A percentile compares a stretch with the other conserved stretches of the same genome.
Evolutionary conservation across 2,329 filamentous ascomycete genomes (phyloP).

Genomic region (Tolypocladium ophioglossoides): DNA sequence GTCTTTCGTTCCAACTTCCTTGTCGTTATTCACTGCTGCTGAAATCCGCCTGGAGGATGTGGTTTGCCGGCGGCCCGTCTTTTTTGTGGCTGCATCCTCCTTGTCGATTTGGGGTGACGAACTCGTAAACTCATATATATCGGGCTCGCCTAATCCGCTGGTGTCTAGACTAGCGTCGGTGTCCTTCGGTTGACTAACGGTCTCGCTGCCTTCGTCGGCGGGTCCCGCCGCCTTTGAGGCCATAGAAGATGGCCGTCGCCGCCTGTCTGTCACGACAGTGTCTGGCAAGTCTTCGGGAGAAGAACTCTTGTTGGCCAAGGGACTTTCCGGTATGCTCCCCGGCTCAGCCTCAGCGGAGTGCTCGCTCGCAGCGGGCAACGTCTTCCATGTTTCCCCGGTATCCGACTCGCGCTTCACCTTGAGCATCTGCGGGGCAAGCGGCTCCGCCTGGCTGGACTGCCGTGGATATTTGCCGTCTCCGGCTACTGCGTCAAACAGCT

Average conservation of each 20-base stretch:
- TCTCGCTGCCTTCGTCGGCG: conserved; percentile 3
- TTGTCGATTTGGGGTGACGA: conserved; percentile 31
- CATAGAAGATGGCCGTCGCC: conserved; percentile 27
- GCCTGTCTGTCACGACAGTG: conserved; percentile 25
- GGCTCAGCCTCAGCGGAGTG: conserved; percentile 5
- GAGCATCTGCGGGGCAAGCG: conserved; percentile 11
- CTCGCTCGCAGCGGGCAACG: conserved; percentile 8
- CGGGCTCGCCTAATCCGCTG: conserved; percentile 20
- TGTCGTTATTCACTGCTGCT: conserved; percentile 26
- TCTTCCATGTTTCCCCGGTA: conserved; percentile 19
- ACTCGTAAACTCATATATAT: conserved; percentile 45
- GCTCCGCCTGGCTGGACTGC: conserved; percentile 26
- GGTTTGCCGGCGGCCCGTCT: conserved; percentile 18
- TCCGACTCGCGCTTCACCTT: conserved; percentile 23
- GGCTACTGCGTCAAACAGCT: conserved; percentile 62
- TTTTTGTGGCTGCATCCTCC: conserved; percentile 15
- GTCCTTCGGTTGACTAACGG: conserved; percentile 4
- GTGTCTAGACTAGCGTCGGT: conserved; percentile 8
- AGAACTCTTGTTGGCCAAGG: conserved; percentile 28
- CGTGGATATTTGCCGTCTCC: conserved; percentile 47
- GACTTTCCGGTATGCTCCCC: conserved; percentile 23
- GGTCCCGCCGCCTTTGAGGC: conserved; percentile 5
- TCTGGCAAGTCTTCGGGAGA: conserved; percentile 17
- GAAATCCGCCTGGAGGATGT: conserved; percentile 28
- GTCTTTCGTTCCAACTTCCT: conserved; percentile 14